Percentiles rank a stretch among this genome's conserved stretches.
Conservation (phyloP, 148 eudicot genomes). For the Dianthus caryophyllus region DNA sequence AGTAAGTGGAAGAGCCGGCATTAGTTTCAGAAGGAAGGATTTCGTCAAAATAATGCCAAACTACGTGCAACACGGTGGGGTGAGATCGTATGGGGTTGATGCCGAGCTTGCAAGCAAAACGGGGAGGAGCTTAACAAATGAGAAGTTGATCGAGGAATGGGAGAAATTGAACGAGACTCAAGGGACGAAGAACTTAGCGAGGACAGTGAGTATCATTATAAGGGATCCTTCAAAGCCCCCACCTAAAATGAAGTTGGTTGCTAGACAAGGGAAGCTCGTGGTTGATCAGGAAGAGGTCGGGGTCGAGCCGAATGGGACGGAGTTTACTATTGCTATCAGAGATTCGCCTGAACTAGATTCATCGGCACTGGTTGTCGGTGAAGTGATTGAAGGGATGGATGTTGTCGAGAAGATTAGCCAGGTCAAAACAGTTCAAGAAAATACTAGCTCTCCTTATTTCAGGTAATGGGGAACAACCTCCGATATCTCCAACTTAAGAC, state of each 20-base stretch:
- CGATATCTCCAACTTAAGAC: background rate
- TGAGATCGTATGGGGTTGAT: slow-evolving; percentile 86
- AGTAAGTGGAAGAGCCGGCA: slow-evolving; percentile 70
- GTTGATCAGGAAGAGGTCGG: slow-evolving; percentile 77
- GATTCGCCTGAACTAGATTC: slow-evolving; percentile 81
- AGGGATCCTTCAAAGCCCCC: slow-evolving; percentile 80
- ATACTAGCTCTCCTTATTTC: slow-evolving; percentile 86
- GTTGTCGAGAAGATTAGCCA: slow-evolving; percentile 65
- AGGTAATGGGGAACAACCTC: slow-evolving; percentile 39
- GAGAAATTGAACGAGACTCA: slow-evolving; percentile 39
- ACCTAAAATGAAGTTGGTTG: slow-evolving; percentile 77
- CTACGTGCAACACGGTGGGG: slow-evolving; percentile 84
- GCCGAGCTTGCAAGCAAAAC: slow-evolving; percentile 69
- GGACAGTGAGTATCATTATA: slow-evolving; percentile 65
- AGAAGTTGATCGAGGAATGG: slow-evolving; percentile 52
- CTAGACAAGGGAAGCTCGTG: slow-evolving; percentile 69
- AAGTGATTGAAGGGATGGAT: slow-evolving; percentile 80
- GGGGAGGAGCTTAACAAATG: slow-evolving; percentile 45
- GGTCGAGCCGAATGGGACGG: slow-evolving; percentile 78
- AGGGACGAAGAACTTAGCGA: slow-evolving; percentile 62
- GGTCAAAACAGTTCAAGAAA: slow-evolving; percentile 88
- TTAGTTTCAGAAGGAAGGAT: slow-evolving; percentile 72
- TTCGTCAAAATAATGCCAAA: slow-evolving; percentile 70
- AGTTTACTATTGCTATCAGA: slow-evolving; percentile 54
- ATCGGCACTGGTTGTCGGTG: slow-evolving; percentile 67